Conservation (phyloP, 2,329 filamentous ascomycete species). For the Aspergillus candidus region DNA sequence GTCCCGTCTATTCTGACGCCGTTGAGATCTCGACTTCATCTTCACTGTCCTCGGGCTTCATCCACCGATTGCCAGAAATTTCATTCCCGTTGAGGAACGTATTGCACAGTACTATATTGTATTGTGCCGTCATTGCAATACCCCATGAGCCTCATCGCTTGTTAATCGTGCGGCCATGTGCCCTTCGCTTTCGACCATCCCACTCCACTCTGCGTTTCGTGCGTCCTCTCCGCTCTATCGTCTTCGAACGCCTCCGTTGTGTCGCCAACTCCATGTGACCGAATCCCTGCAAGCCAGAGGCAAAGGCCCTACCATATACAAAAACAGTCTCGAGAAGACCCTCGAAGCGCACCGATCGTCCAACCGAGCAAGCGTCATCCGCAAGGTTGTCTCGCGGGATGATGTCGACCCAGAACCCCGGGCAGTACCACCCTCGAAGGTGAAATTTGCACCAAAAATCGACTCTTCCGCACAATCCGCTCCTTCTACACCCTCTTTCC, state of each 20-base stretch:
- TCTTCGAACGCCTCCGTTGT: not conserved
- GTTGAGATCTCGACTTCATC: too few species aligned
- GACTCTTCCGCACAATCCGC: not conserved
- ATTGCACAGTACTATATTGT: too few species aligned
- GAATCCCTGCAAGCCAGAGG: not conserved
- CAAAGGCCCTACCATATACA: slow-evolving; percentile 22
- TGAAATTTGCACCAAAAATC: not conserved
- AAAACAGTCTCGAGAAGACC: slow-evolving; percentile 33
- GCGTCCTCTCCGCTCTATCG: not conserved
- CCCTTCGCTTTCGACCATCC: slow-evolving; percentile 6
- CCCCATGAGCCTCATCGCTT: not conserved
- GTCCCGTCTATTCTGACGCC: too few species aligned
- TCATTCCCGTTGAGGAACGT: too few species aligned
- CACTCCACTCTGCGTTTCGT: slow-evolving; percentile 4
- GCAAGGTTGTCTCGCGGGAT: slow-evolving; percentile 20
- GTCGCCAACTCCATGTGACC: slow-evolving; percentile 10
- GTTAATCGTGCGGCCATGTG: slow-evolving; percentile 22
- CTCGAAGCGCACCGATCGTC: slow-evolving; percentile 37
- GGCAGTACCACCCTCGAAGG: slow-evolving; percentile 14
- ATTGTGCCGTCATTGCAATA: too few species aligned
- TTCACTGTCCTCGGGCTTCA: too few species aligned
- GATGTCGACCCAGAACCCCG: slow-evolving; percentile 12
- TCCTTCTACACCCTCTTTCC: not conserved
- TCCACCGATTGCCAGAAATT: too few species aligned
- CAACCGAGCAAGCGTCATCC: slow-evolving; percentile 33